Evolutionary conservation across 768 basidiomycete genomes (phyloP).

Genomic region (Austroboletus festivus): DNA sequence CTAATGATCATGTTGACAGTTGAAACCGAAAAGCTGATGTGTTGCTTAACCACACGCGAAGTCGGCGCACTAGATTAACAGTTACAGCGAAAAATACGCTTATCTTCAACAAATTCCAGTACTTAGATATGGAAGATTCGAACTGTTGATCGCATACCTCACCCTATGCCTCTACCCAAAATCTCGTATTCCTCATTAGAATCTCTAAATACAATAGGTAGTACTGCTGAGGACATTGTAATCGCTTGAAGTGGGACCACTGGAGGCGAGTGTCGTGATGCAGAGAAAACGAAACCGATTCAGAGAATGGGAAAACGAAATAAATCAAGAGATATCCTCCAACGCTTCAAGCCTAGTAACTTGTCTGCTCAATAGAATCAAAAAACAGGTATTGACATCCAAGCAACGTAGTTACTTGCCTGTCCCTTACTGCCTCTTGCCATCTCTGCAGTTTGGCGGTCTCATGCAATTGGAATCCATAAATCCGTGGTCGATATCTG

Average conservation of each 20-base stretch:
- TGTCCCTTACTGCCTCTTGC: slow-evolving; percentile 91
- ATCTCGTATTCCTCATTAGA: slow-evolving; percentile 1
- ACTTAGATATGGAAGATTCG: no score
- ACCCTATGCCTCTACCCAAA: background rate
- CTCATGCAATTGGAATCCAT: slow-evolving; percentile 96
- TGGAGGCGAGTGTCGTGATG: slow-evolving; percentile 1
- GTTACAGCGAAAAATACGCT: no score
- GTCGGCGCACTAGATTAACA: no score
- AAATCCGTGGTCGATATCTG: slow-evolving; percentile 87
- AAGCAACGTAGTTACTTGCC: slow-evolving; percentile 40
- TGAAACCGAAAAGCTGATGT: background rate
- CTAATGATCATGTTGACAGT: slow-evolving; percentile 2
- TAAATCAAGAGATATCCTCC: slow-evolving; percentile 33
- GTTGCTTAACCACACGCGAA: no score
- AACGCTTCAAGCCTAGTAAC: slow-evolving; percentile 48
- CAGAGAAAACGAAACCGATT: slow-evolving; percentile 1
- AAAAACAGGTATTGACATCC: background rate
- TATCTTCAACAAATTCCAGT: no score
- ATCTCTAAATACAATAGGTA: background rate
- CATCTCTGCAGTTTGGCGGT: slow-evolving; percentile 90
- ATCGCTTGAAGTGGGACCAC: background rate
- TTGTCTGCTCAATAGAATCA: slow-evolving; percentile 35
- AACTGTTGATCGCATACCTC: background rate
- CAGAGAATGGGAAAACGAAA: background rate
- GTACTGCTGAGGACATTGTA: background rate